Evolutionary conservation across 1,284 basidiomycete genomes (phyloP), one percentile per base, ranked within the genome.

Genomic region (Filobasidium uniguttulatum): DNA sequence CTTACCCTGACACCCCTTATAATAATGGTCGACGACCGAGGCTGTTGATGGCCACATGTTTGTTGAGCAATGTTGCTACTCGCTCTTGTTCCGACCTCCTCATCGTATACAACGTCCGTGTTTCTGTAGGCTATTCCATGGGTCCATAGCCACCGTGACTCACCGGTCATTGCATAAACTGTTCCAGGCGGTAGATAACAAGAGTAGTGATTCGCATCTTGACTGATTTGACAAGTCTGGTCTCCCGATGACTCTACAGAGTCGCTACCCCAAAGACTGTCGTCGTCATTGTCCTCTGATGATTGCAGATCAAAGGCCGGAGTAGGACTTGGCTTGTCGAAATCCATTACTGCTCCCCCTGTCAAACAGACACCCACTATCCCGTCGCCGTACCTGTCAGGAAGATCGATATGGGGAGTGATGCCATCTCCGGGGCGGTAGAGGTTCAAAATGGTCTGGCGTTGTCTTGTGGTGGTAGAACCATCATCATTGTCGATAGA

Each of bases 401-500:
- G 64, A 2, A 74, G 63, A 52, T 74, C 72, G 22, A 73, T 55
- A 49, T 74, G 73, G 1, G 69, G 57, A 0, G 64, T 51, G 41
- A 74, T 71, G 2, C 73, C 72, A 48, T 67, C 48, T 19, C 69
- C 69, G 0, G 70, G 65, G 0, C 54, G 55, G 53, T 74, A 74
- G 17, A 71, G 62, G 58, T 74, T 74, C 48, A 73, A 57, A 44
- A 74, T 74, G 19, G 66, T 59, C 50, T 70, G 68, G 17, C 67
- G 37, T 20, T 20, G 12, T 10, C 36, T 38, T 19, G 40, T 19
- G 36, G 36, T 37, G 15, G 36, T 4, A 19, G 20, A 22, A 10
- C 23, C 3, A 19, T 38, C 5, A 3, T 38, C 4, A 12, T 38
- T 5, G 40, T 43, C 25, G 23, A 20, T 17, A 43, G 26, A 29